Evolutionary conservation across 352 stramenopile species (phyloP).

Genomic region (Pelagophyceae sp.): DNA sequence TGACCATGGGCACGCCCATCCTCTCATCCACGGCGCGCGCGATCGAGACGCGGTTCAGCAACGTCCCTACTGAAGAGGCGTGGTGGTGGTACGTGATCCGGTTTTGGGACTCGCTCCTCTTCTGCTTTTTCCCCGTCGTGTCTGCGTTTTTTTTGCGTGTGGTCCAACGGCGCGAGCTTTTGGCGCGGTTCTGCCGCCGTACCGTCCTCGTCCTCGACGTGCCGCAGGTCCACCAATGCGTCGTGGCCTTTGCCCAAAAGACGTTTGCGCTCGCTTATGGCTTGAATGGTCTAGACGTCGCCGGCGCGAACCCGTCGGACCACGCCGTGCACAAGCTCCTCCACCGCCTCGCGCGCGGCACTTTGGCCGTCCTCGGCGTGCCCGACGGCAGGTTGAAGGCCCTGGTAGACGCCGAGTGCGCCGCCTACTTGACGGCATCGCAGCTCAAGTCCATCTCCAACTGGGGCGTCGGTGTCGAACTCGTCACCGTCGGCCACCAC

Average conservation of each 20-base stretch:
- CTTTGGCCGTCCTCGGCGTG: constrained; percentile 32
- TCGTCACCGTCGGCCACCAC: constrained; percentile 36
- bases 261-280: constrained; percentile 32
- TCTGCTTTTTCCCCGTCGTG: constrained; percentile 28
- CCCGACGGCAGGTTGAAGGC: constrained; percentile 30
- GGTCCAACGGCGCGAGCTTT: constrained; percentile 7
- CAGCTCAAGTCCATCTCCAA: constrained; percentile 30
- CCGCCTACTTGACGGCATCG: constrained; percentile 28
- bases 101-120: constrained; percentile 28
- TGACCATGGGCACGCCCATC: constrained; percentile 26
- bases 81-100: constrained; percentile 12
- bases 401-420: constrained; percentile 29
- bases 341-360: constrained; percentile 31
- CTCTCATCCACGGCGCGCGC: not conserved
- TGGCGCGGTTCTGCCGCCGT: constrained; percentile 30
- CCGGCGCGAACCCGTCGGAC: constrained; percentile 30
- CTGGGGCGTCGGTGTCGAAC: constrained; percentile 27
- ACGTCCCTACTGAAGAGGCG: not conserved
- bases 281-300: constrained; percentile 30
- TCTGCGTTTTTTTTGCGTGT: constrained; percentile 7
- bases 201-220: constrained; percentile 35
- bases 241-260: constrained; percentile 31
- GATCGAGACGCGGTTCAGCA: constrained; percentile 2
- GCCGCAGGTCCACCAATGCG: constrained; percentile 32
- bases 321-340: constrained; percentile 37